phyloP scores from a whole-genome alignment of 768 basidiomycete genomes.

The Crucibulum laeve region DNA sequence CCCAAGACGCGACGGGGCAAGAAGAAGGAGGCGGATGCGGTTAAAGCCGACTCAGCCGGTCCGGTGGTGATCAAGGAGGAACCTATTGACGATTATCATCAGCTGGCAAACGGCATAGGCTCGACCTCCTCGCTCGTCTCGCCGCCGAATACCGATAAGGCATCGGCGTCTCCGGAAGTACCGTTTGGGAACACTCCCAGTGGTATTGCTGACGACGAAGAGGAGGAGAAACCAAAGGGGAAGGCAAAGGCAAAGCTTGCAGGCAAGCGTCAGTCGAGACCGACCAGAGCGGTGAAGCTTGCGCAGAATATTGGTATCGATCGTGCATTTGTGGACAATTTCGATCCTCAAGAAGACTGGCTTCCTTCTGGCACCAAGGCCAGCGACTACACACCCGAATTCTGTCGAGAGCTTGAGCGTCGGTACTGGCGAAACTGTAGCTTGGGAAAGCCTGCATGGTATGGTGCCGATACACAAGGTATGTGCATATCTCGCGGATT shows the following conservation, averaged over 20 bases:
- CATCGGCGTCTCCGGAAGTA: constrained; percentile 23
- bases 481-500: constrained; percentile 16
- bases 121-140: constrained; percentile 15
- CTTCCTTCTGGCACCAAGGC: constrained; percentile 68
- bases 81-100: constrained; percentile 29
- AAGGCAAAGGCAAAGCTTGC: too few species aligned
- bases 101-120: constrained; percentile 14
- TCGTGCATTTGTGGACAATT: constrained; percentile 58
- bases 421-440: constrained; percentile 92
- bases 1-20: constrained; percentile 33
- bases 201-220: constrained; percentile 5
- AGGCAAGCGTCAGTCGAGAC: too few species aligned
- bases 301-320: constrained; percentile 43
- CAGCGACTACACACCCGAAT: constrained; percentile 82
- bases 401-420: constrained; percentile 83
- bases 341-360: constrained; percentile 76
- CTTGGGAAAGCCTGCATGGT: constrained; percentile 90
- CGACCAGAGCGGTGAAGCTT: constrained; percentile 44
- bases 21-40: constrained; percentile 33
- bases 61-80: constrained; percentile 48
- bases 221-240: constrained; percentile 20
- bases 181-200: constrained; percentile 9
- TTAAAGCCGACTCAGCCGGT: constrained; percentile 38
- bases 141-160: constrained; percentile 36
- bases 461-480: constrained; percentile 96